A percentile compares a stretch with the other conserved stretches of the same genome.
Evolutionary conservation across 257 asterid genomes (phyloP).

Genomic region (Nicotiana tomentosiformis): DNA sequence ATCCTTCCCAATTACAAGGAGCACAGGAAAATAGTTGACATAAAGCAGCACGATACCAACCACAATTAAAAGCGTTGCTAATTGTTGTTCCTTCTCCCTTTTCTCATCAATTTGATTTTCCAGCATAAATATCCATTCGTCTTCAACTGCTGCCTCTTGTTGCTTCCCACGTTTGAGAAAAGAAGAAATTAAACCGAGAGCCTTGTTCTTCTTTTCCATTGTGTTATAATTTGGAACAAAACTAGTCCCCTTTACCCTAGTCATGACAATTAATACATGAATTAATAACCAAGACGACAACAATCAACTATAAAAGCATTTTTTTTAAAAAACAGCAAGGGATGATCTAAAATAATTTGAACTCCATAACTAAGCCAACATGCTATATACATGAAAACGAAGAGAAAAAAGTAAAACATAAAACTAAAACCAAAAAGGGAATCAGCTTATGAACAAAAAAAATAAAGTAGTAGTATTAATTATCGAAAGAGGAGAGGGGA

Average conservation of each 20-base stretch:
- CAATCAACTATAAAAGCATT: too few relatives aligned
- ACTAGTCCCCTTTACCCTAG: neutral
- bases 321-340: neutral
- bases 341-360: neutral
- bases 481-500: too few relatives aligned
- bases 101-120: neutral
- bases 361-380: too few relatives aligned
- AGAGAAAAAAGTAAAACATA: too few relatives aligned
- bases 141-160: neutral
- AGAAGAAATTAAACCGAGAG: neutral
- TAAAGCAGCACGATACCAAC: neutral
- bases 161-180: neutral
- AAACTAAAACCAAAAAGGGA: too few relatives aligned
- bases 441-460: too few relatives aligned
- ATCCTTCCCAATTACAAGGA: neutral
- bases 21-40: neutral
- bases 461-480: too few relatives aligned
- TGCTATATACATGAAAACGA: too few relatives aligned
- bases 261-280: neutral
- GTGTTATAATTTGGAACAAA: neutral
- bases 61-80: neutral
- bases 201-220: neutral
- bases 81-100: neutral
- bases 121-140: neutral
- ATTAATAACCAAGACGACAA: neutral